Evolutionary conservation across 2,329 filamentous ascomycete genomes (phyloP), one percentile per base, ranked within the genome.

Genomic region (Truncatella angustata): DNA sequence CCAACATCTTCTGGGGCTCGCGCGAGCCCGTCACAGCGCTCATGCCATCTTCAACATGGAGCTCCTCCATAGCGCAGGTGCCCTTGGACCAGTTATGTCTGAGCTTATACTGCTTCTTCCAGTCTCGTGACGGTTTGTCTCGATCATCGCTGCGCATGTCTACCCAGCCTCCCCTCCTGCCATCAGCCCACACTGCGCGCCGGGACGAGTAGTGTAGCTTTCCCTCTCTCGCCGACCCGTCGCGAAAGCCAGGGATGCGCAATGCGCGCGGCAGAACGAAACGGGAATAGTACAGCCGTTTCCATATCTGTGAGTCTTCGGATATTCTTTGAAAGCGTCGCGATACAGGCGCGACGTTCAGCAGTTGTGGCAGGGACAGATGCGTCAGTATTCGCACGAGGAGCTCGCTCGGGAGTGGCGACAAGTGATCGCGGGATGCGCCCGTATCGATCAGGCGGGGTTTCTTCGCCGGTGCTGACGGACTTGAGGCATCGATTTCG

Each of bases 71-170:
- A 34, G 83, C 87, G 62, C 91, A 96, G 59, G 82, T 85, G 0
- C 93, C 94, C 56, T 80, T 83, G 1, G 88, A 82, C 94, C 94
- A 97, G 71, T 97, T 97, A 66, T 96, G 88, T 42, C 90, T 81
- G 46, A 97, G 76, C 63, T 87, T 90, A 70, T 95, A 97, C 62
- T 94, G 88, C 55, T 82, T 81, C 73, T 95, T 67, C 65, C 65
- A 68, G 45, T 65, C 52, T 42, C 58, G 57, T 21, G 53, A 56
- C 4, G 23, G 16, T 3, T 56, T 51, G 6, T 56, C 52, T 5
- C 50, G 53, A 11, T 80, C 72, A 12, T 85, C 68, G 54, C 80
- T 75, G 34, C 79, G 74, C 56, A 87, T 82, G 47, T 85, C 80
- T 1, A 73, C 68, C 54, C 73, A 64, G 14, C 74, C 74, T 14